Evolutionary conservation across 495 filamentous ascomycete species (phyloP).

Genomic region (Cryomyces minteri): DNA sequence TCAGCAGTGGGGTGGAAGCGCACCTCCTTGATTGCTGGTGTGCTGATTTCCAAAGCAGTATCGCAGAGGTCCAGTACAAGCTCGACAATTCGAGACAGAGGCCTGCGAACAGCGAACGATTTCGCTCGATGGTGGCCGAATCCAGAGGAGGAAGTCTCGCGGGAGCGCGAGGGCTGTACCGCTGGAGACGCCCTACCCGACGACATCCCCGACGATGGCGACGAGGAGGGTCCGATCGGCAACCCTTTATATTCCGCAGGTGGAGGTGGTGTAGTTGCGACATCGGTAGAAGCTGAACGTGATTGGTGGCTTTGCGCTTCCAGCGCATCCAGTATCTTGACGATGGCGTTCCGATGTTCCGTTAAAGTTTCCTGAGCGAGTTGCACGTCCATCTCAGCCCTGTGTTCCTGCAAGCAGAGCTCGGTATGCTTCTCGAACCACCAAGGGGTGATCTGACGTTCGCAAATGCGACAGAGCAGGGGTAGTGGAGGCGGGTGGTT

Average conservation of each 20-base stretch:
- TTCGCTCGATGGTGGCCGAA: conserved; percentile 56
- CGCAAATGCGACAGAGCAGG: conserved; percentile 90
- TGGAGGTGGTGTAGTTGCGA: conserved; percentile 25
- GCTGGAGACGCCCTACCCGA: conserved; percentile 51
- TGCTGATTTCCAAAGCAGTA: conserved; percentile 86
- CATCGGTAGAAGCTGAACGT: conserved; percentile 36
- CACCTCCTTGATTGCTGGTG: conserved; percentile 73
- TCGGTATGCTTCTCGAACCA: conserved; percentile 99
- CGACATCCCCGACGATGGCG: conserved; percentile 37
- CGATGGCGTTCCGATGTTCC: conserved; percentile 92
- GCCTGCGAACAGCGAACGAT: conserved; percentile 75
- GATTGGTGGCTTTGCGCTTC: conserved; percentile 62
- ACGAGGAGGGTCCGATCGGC: conserved; percentile 58
- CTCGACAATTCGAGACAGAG: conserved; percentile 82
- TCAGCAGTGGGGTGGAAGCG: conserved; percentile 40
- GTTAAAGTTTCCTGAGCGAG: conserved; percentile 79
- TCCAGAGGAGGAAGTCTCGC: conserved; percentile 59
- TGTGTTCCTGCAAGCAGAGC: conserved; percentile 85
- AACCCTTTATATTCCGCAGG: conserved; percentile 82
- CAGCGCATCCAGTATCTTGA: conserved; percentile 81
- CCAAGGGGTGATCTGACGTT: conserved; percentile 95
- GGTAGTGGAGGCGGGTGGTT: conserved; percentile 74
- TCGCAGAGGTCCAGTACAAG: conserved; percentile 89
- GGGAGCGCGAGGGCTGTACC: conserved; percentile 46
- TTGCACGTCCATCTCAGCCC: conserved; percentile 93